Percentiles rank a stretch among this genome's conserved stretches.
phyloP scores from a whole-genome alignment of 129 eudicot genomes.

The Saussurea involucrata region DNA sequence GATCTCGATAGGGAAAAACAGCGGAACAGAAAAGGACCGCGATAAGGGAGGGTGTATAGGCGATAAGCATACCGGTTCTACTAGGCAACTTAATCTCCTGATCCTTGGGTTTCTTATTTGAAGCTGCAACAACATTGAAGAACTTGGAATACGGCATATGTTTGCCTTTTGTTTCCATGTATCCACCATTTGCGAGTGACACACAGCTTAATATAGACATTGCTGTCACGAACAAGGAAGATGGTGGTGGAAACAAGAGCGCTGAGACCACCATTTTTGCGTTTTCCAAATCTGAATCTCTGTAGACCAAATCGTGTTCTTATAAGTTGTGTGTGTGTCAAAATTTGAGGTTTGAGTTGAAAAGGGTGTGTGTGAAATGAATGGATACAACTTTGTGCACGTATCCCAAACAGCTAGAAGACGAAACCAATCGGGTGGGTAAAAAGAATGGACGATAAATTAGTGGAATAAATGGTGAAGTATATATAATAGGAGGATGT shows the following conservation, averaged over 20 bases:
- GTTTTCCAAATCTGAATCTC: constrained; percentile 21
- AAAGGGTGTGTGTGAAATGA: constrained; percentile 15
- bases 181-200: constrained; percentile 15
- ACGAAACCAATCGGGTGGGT: neutral
- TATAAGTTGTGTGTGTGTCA: neutral
- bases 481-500: no score
- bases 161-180: constrained; percentile 38
- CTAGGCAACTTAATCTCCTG: constrained; percentile 26
- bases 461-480: neutral
- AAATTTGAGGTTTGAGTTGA: constrained; percentile 5
- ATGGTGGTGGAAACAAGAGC: constrained; percentile 31
- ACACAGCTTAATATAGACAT: constrained; percentile 24
- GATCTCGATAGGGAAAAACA: constrained; percentile 24
- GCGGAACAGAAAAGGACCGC: constrained; percentile 30
- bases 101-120: constrained; percentile 13
- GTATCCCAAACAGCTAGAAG: neutral
- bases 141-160: constrained; percentile 62
- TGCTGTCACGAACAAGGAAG: constrained; percentile 24
- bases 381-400: constrained; percentile 2
- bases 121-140: constrained; percentile 16
- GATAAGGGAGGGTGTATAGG: constrained; percentile 48
- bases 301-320: neutral
- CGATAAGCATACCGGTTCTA: constrained; percentile 49
- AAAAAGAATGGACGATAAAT: neutral
- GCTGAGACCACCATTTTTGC: constrained; percentile 2